Percentiles rank a stretch among this genome's conserved stretches.
Evolutionary conservation across 768 basidiomycete species (phyloP).

Genomic region (Tylopilus subfusipes): DNA sequence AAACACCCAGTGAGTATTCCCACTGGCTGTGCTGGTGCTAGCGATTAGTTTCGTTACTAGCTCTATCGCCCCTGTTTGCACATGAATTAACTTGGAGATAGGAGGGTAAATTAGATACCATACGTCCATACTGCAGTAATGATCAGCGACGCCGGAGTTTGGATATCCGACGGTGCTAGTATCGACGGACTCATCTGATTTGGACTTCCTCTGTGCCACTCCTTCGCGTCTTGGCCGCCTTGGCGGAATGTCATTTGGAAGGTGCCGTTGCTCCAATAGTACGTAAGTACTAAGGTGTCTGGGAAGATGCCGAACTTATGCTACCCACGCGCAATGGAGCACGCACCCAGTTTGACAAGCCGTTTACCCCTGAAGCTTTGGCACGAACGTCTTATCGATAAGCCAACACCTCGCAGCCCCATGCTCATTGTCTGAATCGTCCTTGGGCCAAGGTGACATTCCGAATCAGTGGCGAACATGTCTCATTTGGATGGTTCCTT

Average conservation of each 20-base stretch:
- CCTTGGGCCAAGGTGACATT: not conserved
- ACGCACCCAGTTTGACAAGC: not conserved
- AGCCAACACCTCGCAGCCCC: not conserved
- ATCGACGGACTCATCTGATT: too few relatives aligned
- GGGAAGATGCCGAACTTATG: not conserved
- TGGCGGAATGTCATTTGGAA: not conserved
- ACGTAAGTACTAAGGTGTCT: constrained; percentile 10
- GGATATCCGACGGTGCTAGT: too few relatives aligned
- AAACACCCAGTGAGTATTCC: too few relatives aligned
- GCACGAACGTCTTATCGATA: constrained; percentile 3
- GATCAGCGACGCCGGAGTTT: too few relatives aligned
- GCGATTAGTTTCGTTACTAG: too few relatives aligned
- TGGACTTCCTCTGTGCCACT: too few relatives aligned
- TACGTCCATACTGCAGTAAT: too few relatives aligned
- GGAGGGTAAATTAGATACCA: too few relatives aligned
- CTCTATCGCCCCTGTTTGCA: too few relatives aligned
- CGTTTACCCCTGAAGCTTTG: not conserved
- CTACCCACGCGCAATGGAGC: not conserved
- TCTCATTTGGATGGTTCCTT: constrained; percentile 51
- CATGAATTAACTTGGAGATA: too few relatives aligned
- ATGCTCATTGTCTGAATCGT: not conserved
- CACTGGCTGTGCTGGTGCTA: too few relatives aligned
- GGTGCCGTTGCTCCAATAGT: not conserved
- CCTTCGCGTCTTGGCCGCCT: not conserved
- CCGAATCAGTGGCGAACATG: constrained; percentile 5